Percentiles rank a stretch among this genome's conserved stretches.
Conservation (phyloP, 306 rosid genomes). For the Trifolium dubium region DNA sequence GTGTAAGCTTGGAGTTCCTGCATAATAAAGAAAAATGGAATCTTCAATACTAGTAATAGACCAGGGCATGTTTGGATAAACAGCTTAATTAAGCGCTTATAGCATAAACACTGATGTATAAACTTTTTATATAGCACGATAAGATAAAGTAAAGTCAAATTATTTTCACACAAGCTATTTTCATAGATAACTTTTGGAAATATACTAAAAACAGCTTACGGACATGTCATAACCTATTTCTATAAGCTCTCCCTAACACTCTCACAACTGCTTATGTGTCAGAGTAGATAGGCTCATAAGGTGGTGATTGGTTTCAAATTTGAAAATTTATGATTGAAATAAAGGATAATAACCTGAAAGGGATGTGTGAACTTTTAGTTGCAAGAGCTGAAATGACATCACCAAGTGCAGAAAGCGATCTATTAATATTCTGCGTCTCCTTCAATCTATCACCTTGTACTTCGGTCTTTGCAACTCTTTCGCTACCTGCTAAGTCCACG, state of each 20-base stretch:
- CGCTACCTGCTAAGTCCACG: slow-evolving; percentile 98
- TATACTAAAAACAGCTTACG: background rate
- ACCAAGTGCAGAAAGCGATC: slow-evolving; percentile 97
- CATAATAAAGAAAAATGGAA: slow-evolving; percentile 28
- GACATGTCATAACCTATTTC: background rate
- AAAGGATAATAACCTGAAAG: slow-evolving; percentile 72
- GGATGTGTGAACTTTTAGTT: slow-evolving; percentile 82
- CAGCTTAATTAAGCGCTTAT: background rate
- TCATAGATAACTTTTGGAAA: background rate
- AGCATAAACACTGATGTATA: background rate
- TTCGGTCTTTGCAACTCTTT: slow-evolving; percentile 91
- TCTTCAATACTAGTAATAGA: slow-evolving; percentile 27
- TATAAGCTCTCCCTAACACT: background rate
- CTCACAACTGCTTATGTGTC: background rate
- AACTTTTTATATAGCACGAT: background rate
- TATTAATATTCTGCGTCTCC: slow-evolving; percentile 94
- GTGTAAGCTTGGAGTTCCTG: slow-evolving; percentile 99
- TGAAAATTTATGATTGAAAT: slow-evolving; percentile 25
- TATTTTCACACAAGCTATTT: background rate
- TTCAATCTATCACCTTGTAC: slow-evolving; percentile 94
- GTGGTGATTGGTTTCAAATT: background rate
- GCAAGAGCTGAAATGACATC: slow-evolving; percentile 98
- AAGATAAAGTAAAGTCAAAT: background rate
- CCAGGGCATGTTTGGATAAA: background rate
- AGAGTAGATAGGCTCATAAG: background rate